Evolutionary conservation across 164 flowering plant species (phyloP).

Genomic region (Magnolia kwangsiensis): DNA sequence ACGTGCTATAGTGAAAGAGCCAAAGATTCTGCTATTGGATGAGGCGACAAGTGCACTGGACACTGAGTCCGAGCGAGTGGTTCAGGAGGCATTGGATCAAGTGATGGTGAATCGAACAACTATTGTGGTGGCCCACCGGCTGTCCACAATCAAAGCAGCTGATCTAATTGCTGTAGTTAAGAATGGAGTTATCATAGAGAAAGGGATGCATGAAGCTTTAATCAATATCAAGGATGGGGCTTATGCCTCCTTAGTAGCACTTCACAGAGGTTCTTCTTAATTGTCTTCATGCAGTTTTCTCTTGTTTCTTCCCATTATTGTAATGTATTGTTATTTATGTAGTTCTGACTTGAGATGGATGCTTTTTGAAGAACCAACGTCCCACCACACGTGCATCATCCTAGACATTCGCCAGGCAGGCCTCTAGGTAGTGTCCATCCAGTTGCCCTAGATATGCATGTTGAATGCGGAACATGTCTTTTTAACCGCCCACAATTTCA

Average conservation of each 20-base stretch:
- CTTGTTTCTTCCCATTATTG: background rate
- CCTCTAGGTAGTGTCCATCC: too few species aligned
- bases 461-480: too few species aligned
- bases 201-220: constrained; percentile 62
- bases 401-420: too few species aligned
- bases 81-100: constrained; percentile 68
- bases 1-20: constrained; percentile 68
- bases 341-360: too few species aligned
- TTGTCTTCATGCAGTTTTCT: background rate
- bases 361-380: too few species aligned
- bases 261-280: constrained; percentile 34
- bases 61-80: constrained; percentile 69
- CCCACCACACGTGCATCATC: too few species aligned
- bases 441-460: too few species aligned
- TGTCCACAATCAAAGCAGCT: constrained; percentile 66
- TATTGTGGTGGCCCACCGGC: constrained; percentile 72
- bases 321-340: too few species aligned
- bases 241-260: constrained; percentile 69
- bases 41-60: constrained; percentile 85
- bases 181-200: constrained; percentile 67
- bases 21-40: constrained; percentile 63
- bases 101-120: constrained; percentile 75
- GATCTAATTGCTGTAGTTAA: constrained; percentile 71
- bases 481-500: too few species aligned
- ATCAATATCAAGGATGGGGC: constrained; percentile 46